Evolutionary conservation across 805 yeast genomes (phyloP).

Genomic region (Teunomyces cretensis): DNA sequence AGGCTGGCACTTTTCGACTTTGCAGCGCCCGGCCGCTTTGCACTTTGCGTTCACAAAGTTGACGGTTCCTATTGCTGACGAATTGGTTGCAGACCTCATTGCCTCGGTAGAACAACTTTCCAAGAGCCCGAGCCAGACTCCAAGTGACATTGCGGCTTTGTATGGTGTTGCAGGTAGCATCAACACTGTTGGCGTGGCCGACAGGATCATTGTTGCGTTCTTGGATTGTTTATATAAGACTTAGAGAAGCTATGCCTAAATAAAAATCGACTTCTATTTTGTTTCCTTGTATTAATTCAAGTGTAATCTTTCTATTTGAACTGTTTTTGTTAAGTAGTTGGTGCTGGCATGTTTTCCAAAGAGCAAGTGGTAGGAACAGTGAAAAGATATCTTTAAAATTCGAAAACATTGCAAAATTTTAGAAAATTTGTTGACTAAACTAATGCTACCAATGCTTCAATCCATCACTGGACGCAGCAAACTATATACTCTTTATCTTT

Average conservation of each 20-base stretch:
- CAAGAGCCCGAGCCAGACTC: constrained; percentile 30
- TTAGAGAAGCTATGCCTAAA: constrained; percentile 1
- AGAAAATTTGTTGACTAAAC: too few relatives aligned
- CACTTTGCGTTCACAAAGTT: constrained; percentile 86
- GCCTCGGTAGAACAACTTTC: constrained; percentile 31
- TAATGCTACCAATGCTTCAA: too few relatives aligned
- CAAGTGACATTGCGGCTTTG: constrained; percentile 75
- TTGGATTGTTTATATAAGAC: constrained; percentile 75
- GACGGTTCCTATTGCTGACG: constrained; percentile 60
- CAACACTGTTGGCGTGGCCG: constrained; percentile 80
- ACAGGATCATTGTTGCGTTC: constrained; percentile 73
- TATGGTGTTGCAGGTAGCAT: constrained; percentile 97
- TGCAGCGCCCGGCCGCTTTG: constrained; percentile 88
- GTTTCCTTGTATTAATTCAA: background rate
- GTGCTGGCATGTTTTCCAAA: too few relatives aligned
- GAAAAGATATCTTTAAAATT: too few relatives aligned
- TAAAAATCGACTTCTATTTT: background rate
- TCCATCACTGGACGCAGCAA: too few relatives aligned
- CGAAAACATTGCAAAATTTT: background rate
- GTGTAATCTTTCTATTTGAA: background rate
- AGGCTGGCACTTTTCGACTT: constrained; percentile 88
- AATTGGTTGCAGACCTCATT: constrained; percentile 51
- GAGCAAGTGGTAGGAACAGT: too few relatives aligned
- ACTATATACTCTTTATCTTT: too few relatives aligned
- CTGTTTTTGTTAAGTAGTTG: too few relatives aligned